Base-by-base conservation (phyloP, 352 stramenopile species). In the Phytophthora tubulina region DNA sequence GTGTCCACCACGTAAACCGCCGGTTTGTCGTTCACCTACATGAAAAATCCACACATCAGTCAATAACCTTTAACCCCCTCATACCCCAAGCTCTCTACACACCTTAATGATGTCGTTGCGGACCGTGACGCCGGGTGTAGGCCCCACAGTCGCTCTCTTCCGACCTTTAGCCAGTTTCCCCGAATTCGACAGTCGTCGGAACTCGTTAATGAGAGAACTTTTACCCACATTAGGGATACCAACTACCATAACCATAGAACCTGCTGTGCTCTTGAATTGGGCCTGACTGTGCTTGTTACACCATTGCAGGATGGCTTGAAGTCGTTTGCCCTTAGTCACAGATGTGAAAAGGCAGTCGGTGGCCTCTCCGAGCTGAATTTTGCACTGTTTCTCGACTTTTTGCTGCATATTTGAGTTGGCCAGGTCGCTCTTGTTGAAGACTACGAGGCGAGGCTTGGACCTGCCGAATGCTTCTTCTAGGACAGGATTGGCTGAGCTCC, bases 151-250 rank as follows among this genome's bases (percentile, higher is more conserved):
- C 4, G 90, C 89, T 72, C 87, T 87, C 53, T 94, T 94, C 62
- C 91, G 86, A 62, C 89, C 88, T 67, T 93, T 94, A 6, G 84
- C 73, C n/a, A 96, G 64, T 72, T 94, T 93, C 15, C 81, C 63
- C 31, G 83, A 92, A 52, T 82, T 85, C 39, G 87, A 94, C 6
- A 95, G 66, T 1, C 86, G 78, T 10, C 88, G 82, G 42, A 96
- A 95, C 63, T 93, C 86, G 55, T 96, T 96, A 65, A 97, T 97
- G 31, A 97, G 88, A 5, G 89, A 97, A 27, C 84, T 94, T 65
- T 97, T 97, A 57, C 91, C 91, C n/a, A 97, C 91, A 67, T 97
- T 97, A 13, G 91, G 91, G 58, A 97, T 94, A 9, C 91, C 91
- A 4, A 94, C 82, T 30, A 97, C 88, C 86, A 96, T 96, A 66